Evolutionary conservation across 23 red algal genomes (phyloP).

Genomic region (Rhodosorus marinus): DNA sequence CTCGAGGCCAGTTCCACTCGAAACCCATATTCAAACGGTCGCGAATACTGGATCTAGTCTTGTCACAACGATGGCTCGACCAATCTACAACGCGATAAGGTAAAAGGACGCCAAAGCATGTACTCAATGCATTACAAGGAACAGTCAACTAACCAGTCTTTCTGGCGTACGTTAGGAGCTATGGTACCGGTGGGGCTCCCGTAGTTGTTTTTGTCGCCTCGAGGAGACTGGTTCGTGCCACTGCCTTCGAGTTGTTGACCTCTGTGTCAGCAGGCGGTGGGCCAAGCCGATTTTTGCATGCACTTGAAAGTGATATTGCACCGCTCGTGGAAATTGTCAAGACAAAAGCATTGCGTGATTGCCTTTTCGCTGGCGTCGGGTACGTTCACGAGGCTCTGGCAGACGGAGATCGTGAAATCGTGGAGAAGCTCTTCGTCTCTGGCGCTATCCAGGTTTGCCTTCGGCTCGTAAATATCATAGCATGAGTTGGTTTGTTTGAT

Average conservation of each 20-base stretch:
- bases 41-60: too few relatives aligned
- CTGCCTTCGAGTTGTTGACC: slow-evolving; percentile 26
- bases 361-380: slow-evolving; percentile 41
- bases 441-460: slow-evolving; percentile 30
- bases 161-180: not conserved
- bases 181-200: not conserved
- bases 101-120: too few relatives aligned
- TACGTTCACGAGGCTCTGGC: slow-evolving; percentile 26
- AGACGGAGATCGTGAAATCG: slow-evolving; percentile 2
- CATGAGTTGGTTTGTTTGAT: too few relatives aligned
- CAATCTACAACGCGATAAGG: too few relatives aligned
- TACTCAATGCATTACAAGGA: slow-evolving; percentile 20
- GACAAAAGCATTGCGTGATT: slow-evolving; percentile 4
- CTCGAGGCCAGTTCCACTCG: slow-evolving; percentile 22
- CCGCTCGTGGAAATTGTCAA: not conserved
- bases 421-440: slow-evolving; percentile 18
- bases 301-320: not conserved
- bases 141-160: slow-evolving; percentile 13
- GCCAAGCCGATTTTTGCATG: slow-evolving; percentile 7
- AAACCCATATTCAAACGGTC: slow-evolving; percentile 38
- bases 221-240: slow-evolving; percentile 15
- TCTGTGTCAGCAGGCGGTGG: slow-evolving; percentile 29
- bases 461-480: too few relatives aligned
- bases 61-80: too few relatives aligned
- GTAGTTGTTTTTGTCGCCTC: slow-evolving; percentile 46